These are phyloP conservation scores for Aspergillus quadricinctus DNA, from an alignment of 2,329 filamentous ascomycete genomes.

Conservation along the genomic window DNA sequence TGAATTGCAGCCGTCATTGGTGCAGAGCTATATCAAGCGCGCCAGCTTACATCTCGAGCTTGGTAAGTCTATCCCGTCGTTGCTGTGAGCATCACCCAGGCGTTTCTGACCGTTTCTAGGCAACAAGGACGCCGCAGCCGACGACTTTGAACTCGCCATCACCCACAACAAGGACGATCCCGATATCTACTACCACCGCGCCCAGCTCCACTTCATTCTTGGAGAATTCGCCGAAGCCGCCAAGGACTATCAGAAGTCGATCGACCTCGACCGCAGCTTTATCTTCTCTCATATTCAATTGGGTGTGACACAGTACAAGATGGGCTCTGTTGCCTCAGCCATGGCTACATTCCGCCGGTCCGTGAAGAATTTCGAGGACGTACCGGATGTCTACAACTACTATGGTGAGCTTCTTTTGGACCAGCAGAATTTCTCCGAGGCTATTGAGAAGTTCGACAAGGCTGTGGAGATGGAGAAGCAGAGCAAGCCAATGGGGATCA, in stretches of 20 bases:
- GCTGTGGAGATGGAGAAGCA: constrained; percentile 99
- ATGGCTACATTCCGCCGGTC: constrained; percentile 98
- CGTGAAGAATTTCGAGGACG: constrained; percentile 97
- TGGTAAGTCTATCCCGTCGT: constrained; percentile 49
- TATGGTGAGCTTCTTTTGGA: constrained; percentile 95
- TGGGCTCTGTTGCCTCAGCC: constrained; percentile 94
- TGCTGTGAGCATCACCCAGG: not conserved
- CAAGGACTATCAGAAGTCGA: constrained; percentile 99
- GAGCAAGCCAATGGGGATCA: constrained; percentile 91
- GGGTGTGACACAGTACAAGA: constrained; percentile 99
- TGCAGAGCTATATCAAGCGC: constrained; percentile 97
- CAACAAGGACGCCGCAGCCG: constrained; percentile 77
- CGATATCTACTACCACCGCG: constrained; percentile 98
- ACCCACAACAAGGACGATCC: constrained; percentile 82
- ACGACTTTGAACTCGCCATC: constrained; percentile 82
- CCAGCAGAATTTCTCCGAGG: constrained; percentile 91
- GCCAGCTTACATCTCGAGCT: constrained; percentile 97
- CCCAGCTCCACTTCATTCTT: constrained; percentile 97
- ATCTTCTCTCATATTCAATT: constrained; percentile 99
- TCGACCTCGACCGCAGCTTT: constrained; percentile 90
- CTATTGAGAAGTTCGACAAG: constrained; percentile 95
- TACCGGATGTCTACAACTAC: constrained; percentile 99
- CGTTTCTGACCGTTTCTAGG: constrained; percentile 42
- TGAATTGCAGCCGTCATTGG: constrained; percentile 79
- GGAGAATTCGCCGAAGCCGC: constrained; percentile 88